Conservation (phyloP, 495 filamentous ascomycete species). For the Penicillium argentinense region DNA sequence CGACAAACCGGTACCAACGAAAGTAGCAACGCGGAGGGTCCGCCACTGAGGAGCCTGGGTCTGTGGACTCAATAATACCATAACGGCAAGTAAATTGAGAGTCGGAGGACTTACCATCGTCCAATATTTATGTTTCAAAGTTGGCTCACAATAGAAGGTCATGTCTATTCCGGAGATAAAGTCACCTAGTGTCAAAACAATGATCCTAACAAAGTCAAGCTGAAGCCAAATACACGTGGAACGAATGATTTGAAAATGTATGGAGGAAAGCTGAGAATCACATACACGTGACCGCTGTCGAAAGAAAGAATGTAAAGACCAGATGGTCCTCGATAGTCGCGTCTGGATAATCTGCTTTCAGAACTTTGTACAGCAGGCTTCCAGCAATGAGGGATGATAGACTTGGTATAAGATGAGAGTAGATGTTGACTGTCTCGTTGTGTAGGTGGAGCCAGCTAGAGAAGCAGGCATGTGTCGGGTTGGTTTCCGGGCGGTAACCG, state of each 20-base stretch:
- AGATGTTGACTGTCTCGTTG: constrained; percentile 40
- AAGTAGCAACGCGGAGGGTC: constrained; percentile 3
- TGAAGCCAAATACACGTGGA: constrained; percentile 21
- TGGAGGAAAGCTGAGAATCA: constrained; percentile 30
- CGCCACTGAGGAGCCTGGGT: constrained; percentile 6
- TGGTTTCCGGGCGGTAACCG: constrained; percentile 33
- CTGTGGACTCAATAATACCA: constrained; percentile 3
- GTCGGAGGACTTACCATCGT: constrained; percentile 4
- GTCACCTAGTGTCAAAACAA: constrained; percentile 20
- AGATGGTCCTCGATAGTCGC: not conserved
- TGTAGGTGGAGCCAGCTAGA: constrained; percentile 31
- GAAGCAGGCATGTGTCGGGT: constrained; percentile 27
- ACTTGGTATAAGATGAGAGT: constrained; percentile 30
- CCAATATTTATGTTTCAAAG: constrained; percentile 5
- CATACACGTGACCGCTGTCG: constrained; percentile 22
- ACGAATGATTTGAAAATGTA: constrained; percentile 31
- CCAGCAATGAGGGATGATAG: constrained; percentile 19
- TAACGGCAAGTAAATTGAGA: not conserved
- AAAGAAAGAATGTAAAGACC: constrained; percentile 28
- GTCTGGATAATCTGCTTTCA: constrained; percentile 4
- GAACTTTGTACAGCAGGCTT: constrained; percentile 19
- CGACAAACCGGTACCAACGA: constrained; percentile 3
- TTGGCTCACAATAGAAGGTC: constrained; percentile 26
- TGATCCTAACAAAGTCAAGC: constrained; percentile 28
- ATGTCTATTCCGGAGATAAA: constrained; percentile 32